These are phyloP conservation scores for Mycena indigotica DNA, from an alignment of 768 basidiomycete genomes.

Conservation along the genomic window DNA sequence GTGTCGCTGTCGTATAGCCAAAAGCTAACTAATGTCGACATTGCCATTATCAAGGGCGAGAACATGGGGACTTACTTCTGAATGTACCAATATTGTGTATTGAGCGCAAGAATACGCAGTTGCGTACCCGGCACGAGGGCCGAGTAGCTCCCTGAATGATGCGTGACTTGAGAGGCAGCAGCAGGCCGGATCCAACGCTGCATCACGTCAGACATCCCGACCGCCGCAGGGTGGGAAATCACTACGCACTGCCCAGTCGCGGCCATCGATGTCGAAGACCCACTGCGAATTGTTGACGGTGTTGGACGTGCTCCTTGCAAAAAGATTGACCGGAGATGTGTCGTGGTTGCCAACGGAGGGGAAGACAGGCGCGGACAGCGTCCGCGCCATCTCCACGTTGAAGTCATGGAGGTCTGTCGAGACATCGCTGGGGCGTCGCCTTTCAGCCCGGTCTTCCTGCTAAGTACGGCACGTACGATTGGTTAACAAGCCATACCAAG, in stretches of 20 bases:
- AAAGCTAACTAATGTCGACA: constrained; percentile 25
- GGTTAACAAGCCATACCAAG: background rate
- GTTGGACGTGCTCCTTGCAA: constrained; percentile 30
- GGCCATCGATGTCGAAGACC: background rate
- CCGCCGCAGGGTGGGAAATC: background rate
- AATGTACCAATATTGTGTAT: background rate
- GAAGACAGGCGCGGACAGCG: background rate
- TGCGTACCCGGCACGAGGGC: constrained; percentile 29
- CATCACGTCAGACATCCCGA: background rate
- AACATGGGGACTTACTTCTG: background rate
- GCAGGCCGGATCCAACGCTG: constrained; percentile 32
- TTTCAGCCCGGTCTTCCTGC: background rate
- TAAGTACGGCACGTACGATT: background rate
- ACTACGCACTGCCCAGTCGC: background rate
- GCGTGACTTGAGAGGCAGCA: constrained; percentile 26
- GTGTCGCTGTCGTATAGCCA: constrained; percentile 38
- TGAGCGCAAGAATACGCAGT: constrained; percentile 12
- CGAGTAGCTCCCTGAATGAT: constrained; percentile 5
- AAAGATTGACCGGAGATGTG: constrained; percentile 36
- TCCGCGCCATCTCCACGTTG: background rate
- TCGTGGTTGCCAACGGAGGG: constrained; percentile 20
- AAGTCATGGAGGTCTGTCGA: background rate
- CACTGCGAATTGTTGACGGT: constrained; percentile 5
- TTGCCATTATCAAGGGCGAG: background rate
- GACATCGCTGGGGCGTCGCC: background rate